Evolutionary conservation across 2,329 filamentous ascomycete species (phyloP), one percentile per base, ranked within the genome.

Genomic region (Aspergillus tamarii): DNA sequence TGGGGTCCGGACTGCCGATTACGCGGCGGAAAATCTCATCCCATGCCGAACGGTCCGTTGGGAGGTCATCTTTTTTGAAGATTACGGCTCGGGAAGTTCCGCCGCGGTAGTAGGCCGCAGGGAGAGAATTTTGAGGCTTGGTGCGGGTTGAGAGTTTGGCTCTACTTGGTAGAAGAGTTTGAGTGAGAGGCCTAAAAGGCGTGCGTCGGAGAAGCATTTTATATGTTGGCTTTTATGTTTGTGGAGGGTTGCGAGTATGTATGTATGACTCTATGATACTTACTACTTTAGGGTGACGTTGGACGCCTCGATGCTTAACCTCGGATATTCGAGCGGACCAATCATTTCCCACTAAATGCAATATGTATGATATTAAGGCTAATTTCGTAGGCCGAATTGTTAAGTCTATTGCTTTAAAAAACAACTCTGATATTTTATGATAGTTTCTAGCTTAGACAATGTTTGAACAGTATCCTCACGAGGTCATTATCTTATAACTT

Each of bases 51-150:
- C 74, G 77, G 55, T 84, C 71, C 0, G 59, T 16, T 0, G 87
- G 87, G 0, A 89, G 81, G 68, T 88, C 76, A n/a, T 78, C 70
- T 30, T 80, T 72, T 21, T 83, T 79, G 73, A 89, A 84, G 67
- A 91, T 83, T 36, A 91, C 80, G 16, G 87, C 89, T 64, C 88
- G 85, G 19, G 89, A 91, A n/a, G 89, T 91, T 30, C 89, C 89
- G 58, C 89, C 88, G 54, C 89, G 86, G 73, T 88, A 89, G 75
- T 89, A 89, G 50, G 85, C 80, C 10, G 87, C 87, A 16, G 80
- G 80, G 12, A 85, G 76, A 57, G 70, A 72, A 5, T 46, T 46
- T 23, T 46, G 43, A 10, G 43, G 43, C 0, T 23, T 46, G 5
- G n/a, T 46, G n/a, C 1, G 43, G 43, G 43, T 46, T 4, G 43